phyloP scores from a whole-genome alignment of 2,329 filamentous ascomycete species.

The Rosellinia necatrix region DNA sequence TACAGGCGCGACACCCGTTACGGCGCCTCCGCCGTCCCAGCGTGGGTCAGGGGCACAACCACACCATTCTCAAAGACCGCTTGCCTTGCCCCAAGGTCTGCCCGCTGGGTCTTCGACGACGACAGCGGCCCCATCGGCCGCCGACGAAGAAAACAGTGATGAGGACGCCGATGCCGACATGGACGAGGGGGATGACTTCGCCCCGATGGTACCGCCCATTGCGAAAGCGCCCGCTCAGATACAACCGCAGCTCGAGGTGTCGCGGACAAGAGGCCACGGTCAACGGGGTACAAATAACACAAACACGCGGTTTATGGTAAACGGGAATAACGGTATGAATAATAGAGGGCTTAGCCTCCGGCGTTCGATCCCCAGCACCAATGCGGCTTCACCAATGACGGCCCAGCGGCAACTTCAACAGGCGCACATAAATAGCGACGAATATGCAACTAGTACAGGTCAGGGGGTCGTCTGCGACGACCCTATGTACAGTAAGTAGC shows the following conservation, averaged over 20 bases:
- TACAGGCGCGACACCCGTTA: slow-evolving; percentile 27
- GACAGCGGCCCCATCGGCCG: slow-evolving; percentile 28
- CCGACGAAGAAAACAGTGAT: slow-evolving; percentile 53
- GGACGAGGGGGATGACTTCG: slow-evolving; percentile 63
- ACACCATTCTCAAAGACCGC: slow-evolving; percentile 30
- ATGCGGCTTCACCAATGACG: slow-evolving; percentile 47
- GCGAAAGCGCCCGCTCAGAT: slow-evolving; percentile 40
- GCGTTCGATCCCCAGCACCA: slow-evolving; percentile 54
- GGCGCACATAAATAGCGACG: slow-evolving; percentile 39
- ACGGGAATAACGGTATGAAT: slow-evolving; percentile 44
- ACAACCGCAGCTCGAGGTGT: slow-evolving; percentile 49
- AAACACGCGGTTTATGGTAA: slow-evolving; percentile 50
- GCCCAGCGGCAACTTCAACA: slow-evolving; percentile 40
- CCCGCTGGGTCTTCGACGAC: slow-evolving; percentile 28
- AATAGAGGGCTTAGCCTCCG: slow-evolving; percentile 48
- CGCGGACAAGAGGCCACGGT: slow-evolving; percentile 46
- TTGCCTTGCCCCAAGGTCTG: slow-evolving; percentile 24
- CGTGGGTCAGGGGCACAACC: slow-evolving; percentile 28
- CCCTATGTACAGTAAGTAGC: slow-evolving; percentile 49
- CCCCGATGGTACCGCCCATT: slow-evolving; percentile 51
- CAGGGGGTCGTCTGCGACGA: slow-evolving; percentile 52
- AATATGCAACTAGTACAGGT: slow-evolving; percentile 50
- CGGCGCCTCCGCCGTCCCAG: slow-evolving; percentile 20
- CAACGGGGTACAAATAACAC: slow-evolving; percentile 39
- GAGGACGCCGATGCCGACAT: slow-evolving; percentile 53